Percentiles rank a stretch among this genome's conserved stretches.
phyloP scores from a whole-genome alignment of 2,329 filamentous ascomycete species.

The Fusarium coffeatum region DNA sequence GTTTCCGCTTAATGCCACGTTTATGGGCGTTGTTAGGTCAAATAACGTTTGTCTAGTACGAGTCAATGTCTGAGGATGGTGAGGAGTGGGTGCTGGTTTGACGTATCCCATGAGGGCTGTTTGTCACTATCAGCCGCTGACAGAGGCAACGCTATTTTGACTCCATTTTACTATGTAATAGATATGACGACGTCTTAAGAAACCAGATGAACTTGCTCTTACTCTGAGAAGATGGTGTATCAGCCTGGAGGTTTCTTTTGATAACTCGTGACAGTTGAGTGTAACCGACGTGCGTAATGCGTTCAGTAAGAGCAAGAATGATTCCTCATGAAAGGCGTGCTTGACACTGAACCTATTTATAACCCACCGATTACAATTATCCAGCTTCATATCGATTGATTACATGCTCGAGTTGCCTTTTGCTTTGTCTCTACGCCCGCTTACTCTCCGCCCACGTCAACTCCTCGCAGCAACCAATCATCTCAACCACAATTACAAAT shows the following conservation, averaged over 20 bases:
- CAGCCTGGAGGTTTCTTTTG: background rate
- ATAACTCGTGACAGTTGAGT: background rate
- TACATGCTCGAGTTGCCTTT: fast-evolving
- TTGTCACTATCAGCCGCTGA: too few relatives aligned
- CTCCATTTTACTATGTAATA: background rate
- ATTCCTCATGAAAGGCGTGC: background rate
- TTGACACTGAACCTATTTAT: background rate
- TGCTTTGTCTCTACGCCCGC: too few relatives aligned
- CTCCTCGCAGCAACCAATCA: background rate
- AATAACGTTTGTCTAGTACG: too few relatives aligned
- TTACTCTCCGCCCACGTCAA: background rate
- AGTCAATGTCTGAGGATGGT: background rate
- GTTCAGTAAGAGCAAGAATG: background rate
- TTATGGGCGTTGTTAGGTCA: background rate
- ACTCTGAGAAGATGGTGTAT: background rate
- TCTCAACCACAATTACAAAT: background rate
- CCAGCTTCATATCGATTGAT: too few relatives aligned
- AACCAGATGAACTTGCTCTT: too few relatives aligned
- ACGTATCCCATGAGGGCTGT: background rate
- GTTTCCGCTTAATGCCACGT: background rate
- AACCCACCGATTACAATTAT: background rate
- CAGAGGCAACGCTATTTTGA: background rate
- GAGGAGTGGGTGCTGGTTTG: background rate
- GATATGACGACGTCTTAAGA: too few relatives aligned
- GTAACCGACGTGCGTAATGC: background rate